phyloP scores from a whole-genome alignment of 108 stramenopile genomes.

The Epithemia pelagica region DNA sequence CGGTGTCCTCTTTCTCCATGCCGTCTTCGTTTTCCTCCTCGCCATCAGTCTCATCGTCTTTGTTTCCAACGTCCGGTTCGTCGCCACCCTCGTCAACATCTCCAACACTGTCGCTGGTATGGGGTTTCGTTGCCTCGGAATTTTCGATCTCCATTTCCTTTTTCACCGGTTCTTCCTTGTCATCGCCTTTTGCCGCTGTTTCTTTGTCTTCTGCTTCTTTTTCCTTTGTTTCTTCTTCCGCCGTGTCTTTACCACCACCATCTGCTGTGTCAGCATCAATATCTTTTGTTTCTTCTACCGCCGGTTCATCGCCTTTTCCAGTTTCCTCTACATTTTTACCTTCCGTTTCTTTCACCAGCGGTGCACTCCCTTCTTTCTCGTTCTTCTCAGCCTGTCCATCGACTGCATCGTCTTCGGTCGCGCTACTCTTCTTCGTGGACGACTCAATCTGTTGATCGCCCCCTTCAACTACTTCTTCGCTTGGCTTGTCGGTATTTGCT shows the following conservation, averaged over 20 bases:
- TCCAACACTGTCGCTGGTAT: too few species aligned
- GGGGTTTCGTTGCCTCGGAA: too few species aligned
- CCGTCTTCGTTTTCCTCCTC: conserved; percentile 13
- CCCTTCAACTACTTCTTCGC: too few species aligned
- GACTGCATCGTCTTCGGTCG: neutral
- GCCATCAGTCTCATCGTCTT: conserved; percentile 5
- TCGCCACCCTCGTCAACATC: conserved; percentile 3
- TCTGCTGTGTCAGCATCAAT: too few species aligned
- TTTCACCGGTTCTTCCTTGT: too few species aligned
- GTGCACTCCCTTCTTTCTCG: neutral
- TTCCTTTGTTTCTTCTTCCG: neutral
- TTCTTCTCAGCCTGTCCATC: neutral
- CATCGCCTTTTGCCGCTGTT: conserved; percentile 1
- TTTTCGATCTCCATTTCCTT: conserved; percentile 1
- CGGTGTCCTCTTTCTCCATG: conserved; percentile 4
- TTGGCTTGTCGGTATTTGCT: too few species aligned
- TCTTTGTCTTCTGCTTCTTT: too few species aligned
- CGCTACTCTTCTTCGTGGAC: too few species aligned
- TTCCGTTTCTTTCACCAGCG: too few species aligned
- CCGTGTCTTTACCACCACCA: too few species aligned
- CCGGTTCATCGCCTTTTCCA: neutral
- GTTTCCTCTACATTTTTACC: too few species aligned
- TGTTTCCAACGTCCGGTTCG: neutral
- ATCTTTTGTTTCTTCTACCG: neutral
- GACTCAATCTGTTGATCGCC: too few species aligned